Conservation (phyloP, 108 stramenopile species). For the Skeletonema costatum region DNA sequence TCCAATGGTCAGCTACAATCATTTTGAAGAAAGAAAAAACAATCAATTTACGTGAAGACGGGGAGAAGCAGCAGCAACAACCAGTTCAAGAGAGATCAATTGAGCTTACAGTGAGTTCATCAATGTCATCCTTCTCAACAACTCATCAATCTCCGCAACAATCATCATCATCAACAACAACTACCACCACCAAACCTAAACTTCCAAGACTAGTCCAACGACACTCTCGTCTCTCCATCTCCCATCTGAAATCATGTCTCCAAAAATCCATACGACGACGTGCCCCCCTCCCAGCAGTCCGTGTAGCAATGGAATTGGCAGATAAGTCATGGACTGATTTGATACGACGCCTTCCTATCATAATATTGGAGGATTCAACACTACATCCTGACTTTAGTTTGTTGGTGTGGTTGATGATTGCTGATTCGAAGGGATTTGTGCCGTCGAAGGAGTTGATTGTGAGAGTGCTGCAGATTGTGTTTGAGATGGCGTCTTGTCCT, state of each 20-base stretch:
- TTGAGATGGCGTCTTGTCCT: conserved; percentile 81
- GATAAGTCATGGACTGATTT: conserved; percentile 71
- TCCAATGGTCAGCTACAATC: conserved; percentile 48
- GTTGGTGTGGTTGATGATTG: conserved; percentile 91
- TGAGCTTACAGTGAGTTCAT: conserved; percentile 34
- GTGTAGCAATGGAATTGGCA: conserved; percentile 82
- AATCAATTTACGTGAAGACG: not conserved
- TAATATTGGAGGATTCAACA: conserved; percentile 88
- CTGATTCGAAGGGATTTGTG: conserved; percentile 72
- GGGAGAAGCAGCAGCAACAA: not conserved
- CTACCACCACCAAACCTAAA: not conserved
- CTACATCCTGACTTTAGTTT: conserved; percentile 85
- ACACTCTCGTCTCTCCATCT: conserved; percentile 72
- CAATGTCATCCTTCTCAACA: not conserved
- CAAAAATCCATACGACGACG: conserved; percentile 86
- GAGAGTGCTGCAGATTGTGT: conserved; percentile 68
- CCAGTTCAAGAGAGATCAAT: conserved; percentile 3
- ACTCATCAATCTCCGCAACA: not conserved
- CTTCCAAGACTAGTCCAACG: conserved; percentile 43
- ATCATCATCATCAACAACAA: not conserved
- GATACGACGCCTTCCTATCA: conserved; percentile 86
- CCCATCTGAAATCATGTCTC: conserved; percentile 84
- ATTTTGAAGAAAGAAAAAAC: conserved; percentile 30
- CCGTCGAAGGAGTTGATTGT: conserved; percentile 33
- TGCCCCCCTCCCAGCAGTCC: conserved; percentile 75